A percentile compares a stretch with the other conserved stretches of the same genome.
These are phyloP conservation scores for Pythium insidiosum DNA, from an alignment of 352 stramenopile species.

Conservation along the genomic window DNA sequence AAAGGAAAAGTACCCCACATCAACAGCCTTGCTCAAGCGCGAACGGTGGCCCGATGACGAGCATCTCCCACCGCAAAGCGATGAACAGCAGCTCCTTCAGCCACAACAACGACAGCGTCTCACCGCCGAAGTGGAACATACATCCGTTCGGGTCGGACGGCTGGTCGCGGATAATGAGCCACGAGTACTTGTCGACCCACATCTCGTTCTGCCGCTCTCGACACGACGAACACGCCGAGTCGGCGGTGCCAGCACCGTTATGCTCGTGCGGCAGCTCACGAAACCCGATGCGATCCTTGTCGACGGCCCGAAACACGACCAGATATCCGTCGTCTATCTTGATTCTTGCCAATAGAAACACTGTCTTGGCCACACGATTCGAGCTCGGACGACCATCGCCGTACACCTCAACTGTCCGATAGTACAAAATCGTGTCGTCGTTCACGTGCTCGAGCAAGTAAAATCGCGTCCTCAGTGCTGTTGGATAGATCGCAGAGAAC, in stretches of 20 bases:
- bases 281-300: conserved; percentile 42
- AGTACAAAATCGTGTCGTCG: conserved; percentile 47
- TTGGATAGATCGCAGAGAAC: conserved; percentile 42
- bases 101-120: conserved; percentile 40
- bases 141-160: conserved; percentile 14
- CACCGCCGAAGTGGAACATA: conserved; percentile 55
- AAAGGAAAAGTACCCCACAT: too few species aligned
- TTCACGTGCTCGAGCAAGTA: conserved; percentile 44
- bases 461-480: conserved; percentile 30
- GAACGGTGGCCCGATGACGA: conserved; percentile 46
- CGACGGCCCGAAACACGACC: conserved; percentile 50
- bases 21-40: too few species aligned
- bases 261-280: too few species aligned
- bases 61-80: conserved; percentile 51
- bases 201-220: conserved; percentile 19
- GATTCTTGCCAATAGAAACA: conserved; percentile 52
- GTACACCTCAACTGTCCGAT: conserved; percentile 31
- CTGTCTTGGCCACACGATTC: conserved; percentile 32
- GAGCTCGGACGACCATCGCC: too few species aligned
- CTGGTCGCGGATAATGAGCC: conserved; percentile 55
- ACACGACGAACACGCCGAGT: too few species aligned
- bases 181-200: conserved; percentile 64
- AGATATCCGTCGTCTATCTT: conserved; percentile 48
- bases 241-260: too few species aligned
- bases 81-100: conserved; percentile 63